Evolutionary conservation across 2,329 filamentous ascomycete species (phyloP).

Genomic region (Diaporthe capsici): DNA sequence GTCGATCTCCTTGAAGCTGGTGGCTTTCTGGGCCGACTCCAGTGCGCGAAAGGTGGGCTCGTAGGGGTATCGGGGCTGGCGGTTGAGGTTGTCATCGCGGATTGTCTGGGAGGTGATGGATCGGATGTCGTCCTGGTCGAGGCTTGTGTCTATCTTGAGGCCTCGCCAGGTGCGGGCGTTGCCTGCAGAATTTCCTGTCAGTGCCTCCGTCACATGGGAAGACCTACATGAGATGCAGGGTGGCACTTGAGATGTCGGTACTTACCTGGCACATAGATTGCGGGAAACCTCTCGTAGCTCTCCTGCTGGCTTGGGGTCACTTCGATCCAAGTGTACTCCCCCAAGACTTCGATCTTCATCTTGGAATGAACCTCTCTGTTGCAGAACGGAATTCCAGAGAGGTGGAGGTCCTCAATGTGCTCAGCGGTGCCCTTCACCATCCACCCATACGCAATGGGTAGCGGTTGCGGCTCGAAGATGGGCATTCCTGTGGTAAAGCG

Average conservation of each 20-base stretch:
- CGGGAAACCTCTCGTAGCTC: conserved; percentile 12
- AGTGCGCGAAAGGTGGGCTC: conserved; percentile 39
- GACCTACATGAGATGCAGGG: neutral
- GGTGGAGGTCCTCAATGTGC: conserved; percentile 26
- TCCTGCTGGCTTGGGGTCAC: conserved; percentile 32
- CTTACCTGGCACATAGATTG: conserved; percentile 38
- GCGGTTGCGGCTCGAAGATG: neutral
- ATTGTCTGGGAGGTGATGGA: neutral
- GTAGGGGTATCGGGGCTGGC: conserved; percentile 32
- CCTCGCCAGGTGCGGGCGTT: conserved; percentile 33
- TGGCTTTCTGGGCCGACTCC: neutral
- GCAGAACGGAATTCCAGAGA: neutral
- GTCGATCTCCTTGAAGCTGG: conserved; percentile 26
- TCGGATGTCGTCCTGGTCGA: neutral
- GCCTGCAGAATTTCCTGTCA: neutral
- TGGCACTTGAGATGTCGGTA: neutral
- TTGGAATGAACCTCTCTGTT: neutral
- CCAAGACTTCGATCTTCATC: conserved; percentile 25
- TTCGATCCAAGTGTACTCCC: conserved; percentile 40
- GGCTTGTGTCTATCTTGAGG: neutral
- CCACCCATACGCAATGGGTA: conserved; percentile 32
- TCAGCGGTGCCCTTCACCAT: conserved; percentile 33
- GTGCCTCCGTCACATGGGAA: neutral
- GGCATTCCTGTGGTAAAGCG: neutral
- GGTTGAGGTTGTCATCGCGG: conserved; percentile 23